phyloP scores from a whole-genome alignment of 2,329 filamentous ascomycete genomes.

The Didymella pomorum region DNA sequence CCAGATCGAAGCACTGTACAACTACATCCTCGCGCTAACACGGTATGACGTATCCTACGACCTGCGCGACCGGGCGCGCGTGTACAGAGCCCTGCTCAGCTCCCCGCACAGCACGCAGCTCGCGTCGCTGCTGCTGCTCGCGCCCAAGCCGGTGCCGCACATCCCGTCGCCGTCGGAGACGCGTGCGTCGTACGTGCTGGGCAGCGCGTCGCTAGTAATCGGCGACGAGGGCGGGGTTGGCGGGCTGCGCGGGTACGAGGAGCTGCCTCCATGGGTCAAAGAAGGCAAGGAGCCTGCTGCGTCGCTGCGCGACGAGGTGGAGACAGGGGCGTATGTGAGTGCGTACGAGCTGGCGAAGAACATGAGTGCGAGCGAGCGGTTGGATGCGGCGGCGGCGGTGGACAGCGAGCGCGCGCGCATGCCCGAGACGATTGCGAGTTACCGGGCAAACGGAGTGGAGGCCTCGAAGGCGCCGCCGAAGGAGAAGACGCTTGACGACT shows the following conservation, averaged over 20 bases:
- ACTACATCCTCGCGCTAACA: constrained; percentile 82
- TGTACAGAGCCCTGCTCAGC: constrained; percentile 84
- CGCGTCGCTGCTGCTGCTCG: constrained; percentile 87
- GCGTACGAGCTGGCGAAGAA: constrained; percentile 46
- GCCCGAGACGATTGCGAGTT: constrained; percentile 46
- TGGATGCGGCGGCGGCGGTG: constrained; percentile 64
- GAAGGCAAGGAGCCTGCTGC: constrained; percentile 81
- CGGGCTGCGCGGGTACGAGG: constrained; percentile 76
- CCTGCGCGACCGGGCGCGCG: constrained; percentile 85
- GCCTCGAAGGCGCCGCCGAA: constrained; percentile 49
- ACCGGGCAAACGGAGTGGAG: constrained; percentile 53
- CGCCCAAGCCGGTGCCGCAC: constrained; percentile 92
- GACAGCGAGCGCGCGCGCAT: constrained; percentile 43
- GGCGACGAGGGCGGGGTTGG: constrained; percentile 77
- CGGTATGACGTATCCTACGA: constrained; percentile 96
- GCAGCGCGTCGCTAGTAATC: constrained; percentile 84
- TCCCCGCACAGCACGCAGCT: constrained; percentile 80
- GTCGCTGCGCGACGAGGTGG: constrained; percentile 68
- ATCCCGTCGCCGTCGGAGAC: constrained; percentile 88
- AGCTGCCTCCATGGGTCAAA: constrained; percentile 85
- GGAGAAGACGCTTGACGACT: constrained; percentile 88
- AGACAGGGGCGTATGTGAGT: constrained; percentile 41
- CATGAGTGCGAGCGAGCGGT: constrained; percentile 67
- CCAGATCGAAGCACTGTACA: constrained; percentile 79
- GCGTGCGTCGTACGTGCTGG: constrained; percentile 78